phyloP scores from a whole-genome alignment of 768 basidiomycete species.

The Pseudohyphozyma bogoriensis region DNA sequence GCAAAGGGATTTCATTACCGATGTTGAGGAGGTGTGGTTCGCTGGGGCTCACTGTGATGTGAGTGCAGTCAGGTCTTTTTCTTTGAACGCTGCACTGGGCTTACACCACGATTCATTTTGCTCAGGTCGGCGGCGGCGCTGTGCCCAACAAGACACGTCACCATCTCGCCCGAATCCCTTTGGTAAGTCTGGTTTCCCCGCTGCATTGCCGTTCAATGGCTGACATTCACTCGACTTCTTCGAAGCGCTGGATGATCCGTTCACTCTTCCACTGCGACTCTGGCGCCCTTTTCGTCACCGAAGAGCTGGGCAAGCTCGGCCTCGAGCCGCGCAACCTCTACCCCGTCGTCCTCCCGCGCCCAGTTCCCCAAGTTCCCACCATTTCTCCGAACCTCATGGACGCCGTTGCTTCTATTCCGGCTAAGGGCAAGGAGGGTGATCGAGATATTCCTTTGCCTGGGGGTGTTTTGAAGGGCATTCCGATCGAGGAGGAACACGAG shows the following conservation, averaged over 20 bases:
- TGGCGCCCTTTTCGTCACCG: background rate
- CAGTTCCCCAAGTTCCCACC: background rate
- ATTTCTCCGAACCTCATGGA: background rate
- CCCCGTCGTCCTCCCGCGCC: conserved; percentile 1
- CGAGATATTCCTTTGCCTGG: background rate
- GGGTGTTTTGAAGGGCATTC: background rate
- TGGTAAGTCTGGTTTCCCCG: conserved; percentile 32
- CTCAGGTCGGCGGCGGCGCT: conserved; percentile 68
- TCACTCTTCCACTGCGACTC: conserved; percentile 34
- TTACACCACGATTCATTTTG: background rate
- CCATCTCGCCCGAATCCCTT: conserved; percentile 51
- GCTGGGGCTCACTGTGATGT: background rate
- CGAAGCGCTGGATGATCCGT: conserved; percentile 58
- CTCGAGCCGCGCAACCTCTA: background rate
- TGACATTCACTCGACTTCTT: background rate
- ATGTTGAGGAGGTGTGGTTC: background rate
- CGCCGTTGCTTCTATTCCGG: background rate
- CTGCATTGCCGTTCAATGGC: background rate
- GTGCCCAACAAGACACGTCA: conserved; percentile 46
- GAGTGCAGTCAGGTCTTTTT: too few species aligned
- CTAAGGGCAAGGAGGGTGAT: too few species aligned
- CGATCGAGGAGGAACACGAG: background rate
- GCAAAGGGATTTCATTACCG: too few species aligned
- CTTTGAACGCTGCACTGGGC: background rate
- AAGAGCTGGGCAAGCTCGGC: background rate